A percentile compares a stretch with the other conserved stretches of the same genome.
phyloP scores from a whole-genome alignment of 768 basidiomycete species.

The Infundibulicybe gibba region DNA sequence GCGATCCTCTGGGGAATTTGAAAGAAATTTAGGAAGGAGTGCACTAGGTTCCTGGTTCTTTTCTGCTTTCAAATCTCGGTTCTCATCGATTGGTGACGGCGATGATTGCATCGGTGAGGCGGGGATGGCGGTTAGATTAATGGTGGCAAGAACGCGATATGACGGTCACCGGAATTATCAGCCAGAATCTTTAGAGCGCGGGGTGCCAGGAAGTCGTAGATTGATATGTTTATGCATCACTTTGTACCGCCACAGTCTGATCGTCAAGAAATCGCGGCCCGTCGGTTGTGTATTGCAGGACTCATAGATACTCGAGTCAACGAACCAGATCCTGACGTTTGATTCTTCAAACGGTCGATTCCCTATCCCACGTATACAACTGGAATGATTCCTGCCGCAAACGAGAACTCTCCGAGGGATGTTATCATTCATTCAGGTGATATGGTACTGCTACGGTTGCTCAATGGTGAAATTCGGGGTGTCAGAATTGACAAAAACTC shows the following conservation, averaged over 20 bases:
- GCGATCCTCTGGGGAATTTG: conserved; percentile 21
- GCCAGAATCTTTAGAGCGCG: too few species aligned
- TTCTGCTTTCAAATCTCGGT: too few species aligned
- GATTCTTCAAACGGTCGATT: not conserved
- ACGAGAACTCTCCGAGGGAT: conserved; percentile 6
- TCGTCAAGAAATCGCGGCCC: too few species aligned
- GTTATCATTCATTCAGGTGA: conserved; percentile 60
- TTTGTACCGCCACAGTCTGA: too few species aligned
- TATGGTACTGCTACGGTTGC: conserved; percentile 75
- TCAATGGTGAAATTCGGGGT: conserved; percentile 75
- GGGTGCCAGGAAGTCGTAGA: too few species aligned
- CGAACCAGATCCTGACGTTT: too few species aligned
- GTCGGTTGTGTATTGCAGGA: too few species aligned
- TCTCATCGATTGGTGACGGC: conserved; percentile 2
- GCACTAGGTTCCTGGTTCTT: too few species aligned
- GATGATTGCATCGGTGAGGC: conserved; percentile 1
- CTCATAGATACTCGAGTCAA: too few species aligned
- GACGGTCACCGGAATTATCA: not conserved
- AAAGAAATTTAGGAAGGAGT: too few species aligned
- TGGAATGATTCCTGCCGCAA: not conserved
- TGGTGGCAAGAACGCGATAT: not conserved
- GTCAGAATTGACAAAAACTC: conserved; percentile 68
- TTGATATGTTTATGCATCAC: too few species aligned
- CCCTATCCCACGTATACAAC: not conserved
- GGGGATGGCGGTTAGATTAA: not conserved